phyloP scores from a whole-genome alignment of 2,329 filamentous ascomycete species.

The Tolypocladium ophioglossoides region DNA sequence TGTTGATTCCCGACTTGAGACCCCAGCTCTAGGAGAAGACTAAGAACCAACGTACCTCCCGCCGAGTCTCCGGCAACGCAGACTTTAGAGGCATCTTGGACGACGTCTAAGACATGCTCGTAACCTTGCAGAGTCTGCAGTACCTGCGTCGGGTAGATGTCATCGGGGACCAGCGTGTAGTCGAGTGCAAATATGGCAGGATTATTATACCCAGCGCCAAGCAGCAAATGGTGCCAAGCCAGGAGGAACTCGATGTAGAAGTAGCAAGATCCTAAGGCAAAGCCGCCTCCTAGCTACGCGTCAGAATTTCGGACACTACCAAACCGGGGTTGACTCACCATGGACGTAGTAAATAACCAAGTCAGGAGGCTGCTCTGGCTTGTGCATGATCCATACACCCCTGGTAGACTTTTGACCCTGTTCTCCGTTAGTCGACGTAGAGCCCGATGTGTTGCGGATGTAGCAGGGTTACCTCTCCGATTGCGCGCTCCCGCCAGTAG shows the following conservation, averaged over 20 bases:
- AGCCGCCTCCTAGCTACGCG: slow-evolving; percentile 54
- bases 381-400: slow-evolving; percentile 60
- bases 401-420: slow-evolving; percentile 32
- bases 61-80: slow-evolving; percentile 73
- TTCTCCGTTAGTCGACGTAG: slow-evolving; percentile 3
- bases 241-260: slow-evolving; percentile 82
- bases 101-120: slow-evolving; percentile 52
- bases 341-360: slow-evolving; percentile 76
- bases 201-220: slow-evolving; percentile 56
- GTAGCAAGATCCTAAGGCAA: slow-evolving; percentile 70
- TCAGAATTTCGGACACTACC: not conserved
- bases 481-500: slow-evolving; percentile 44
- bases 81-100: slow-evolving; percentile 48
- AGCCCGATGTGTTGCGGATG: not conserved
- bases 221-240: slow-evolving; percentile 57
- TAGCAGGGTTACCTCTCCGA: slow-evolving; percentile 15
- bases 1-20: slow-evolving; percentile 13
- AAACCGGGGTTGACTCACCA: slow-evolving; percentile 37
- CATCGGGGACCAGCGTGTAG: slow-evolving; percentile 69
- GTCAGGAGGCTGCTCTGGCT: slow-evolving; percentile 53
- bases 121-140: slow-evolving; percentile 62
- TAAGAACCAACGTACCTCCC: slow-evolving; percentile 63
- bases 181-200: slow-evolving; percentile 72
- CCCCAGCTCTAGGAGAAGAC: slow-evolving; percentile 58
- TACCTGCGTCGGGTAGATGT: slow-evolving; percentile 62